phyloP scores from a whole-genome alignment of 2,329 filamentous ascomycete genomes.

The Fusarium abutilonis region DNA sequence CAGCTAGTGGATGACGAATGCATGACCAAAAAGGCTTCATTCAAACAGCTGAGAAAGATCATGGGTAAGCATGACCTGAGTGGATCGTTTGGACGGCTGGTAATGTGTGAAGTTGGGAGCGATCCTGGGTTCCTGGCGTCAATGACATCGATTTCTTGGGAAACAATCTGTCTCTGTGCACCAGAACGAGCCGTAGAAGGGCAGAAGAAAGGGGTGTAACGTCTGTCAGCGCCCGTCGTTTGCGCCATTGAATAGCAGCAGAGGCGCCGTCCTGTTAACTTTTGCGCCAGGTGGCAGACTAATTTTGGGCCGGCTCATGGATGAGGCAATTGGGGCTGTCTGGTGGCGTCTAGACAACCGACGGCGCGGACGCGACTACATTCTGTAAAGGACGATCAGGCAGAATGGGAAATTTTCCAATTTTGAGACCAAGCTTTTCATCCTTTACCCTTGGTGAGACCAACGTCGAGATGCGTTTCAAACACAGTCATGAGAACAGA shows the following conservation, averaged over 20 bases:
- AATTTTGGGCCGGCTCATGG: constrained; percentile 26
- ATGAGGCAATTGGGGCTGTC: constrained; percentile 32
- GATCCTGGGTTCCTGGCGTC: constrained; percentile 19
- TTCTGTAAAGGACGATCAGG: constrained; percentile 30
- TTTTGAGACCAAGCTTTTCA: constrained; percentile 3
- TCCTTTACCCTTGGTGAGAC: constrained; percentile 25
- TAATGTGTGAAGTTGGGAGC: constrained; percentile 28
- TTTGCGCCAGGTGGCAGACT: constrained; percentile 32
- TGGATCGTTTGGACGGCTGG: constrained; percentile 20
- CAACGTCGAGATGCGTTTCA: background rate
- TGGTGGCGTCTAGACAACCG: constrained; percentile 36
- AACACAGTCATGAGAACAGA: background rate
- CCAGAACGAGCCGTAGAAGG: constrained; percentile 30
- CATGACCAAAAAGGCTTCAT: constrained; percentile 17
- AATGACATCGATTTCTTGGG: constrained; percentile 26
- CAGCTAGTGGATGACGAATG: constrained; percentile 27
- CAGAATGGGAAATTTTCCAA: constrained; percentile 22
- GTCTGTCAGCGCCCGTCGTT: constrained; percentile 23
- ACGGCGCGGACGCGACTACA: constrained; percentile 24
- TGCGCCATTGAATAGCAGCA: constrained; percentile 32
- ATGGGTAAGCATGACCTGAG: constrained; percentile 14
- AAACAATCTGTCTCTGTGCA: constrained; percentile 18
- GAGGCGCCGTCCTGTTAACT: constrained; percentile 29
- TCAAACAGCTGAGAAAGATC: constrained; percentile 3
- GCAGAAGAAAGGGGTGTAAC: constrained; percentile 37